These are phyloP conservation scores for Rhodotorula sp. DNA, from an alignment of 1,284 basidiomycete genomes.

Conservation along the genomic window DNA sequence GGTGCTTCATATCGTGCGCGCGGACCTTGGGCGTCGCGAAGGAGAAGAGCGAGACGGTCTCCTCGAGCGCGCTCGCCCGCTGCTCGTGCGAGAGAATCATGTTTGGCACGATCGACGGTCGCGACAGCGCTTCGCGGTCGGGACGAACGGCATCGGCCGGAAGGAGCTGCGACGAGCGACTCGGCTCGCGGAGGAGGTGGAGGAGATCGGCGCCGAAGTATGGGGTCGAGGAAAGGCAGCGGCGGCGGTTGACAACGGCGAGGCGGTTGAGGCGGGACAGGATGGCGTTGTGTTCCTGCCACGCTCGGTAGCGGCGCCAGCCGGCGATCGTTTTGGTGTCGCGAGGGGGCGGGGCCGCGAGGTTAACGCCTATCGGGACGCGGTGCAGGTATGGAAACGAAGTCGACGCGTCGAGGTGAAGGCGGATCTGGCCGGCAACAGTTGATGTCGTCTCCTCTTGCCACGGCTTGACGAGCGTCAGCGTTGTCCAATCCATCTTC, in stretches of 20 bases:
- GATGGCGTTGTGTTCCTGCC: slow-evolving; percentile 58
- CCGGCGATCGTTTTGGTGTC: slow-evolving; percentile 74
- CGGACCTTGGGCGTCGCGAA: slow-evolving; percentile 80
- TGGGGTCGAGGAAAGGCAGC: slow-evolving; percentile 61
- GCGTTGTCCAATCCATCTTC: slow-evolving; percentile 59
- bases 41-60: slow-evolving; percentile 68
- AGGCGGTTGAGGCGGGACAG: slow-evolving; percentile 68
- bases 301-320: slow-evolving; percentile 61
- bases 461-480: slow-evolving; percentile 61
- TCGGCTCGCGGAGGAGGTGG: slow-evolving; percentile 50
- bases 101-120: slow-evolving; percentile 51
- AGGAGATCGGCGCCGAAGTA: slow-evolving; percentile 67
- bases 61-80: slow-evolving; percentile 60
- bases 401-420: slow-evolving; percentile 61
- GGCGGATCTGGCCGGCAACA: slow-evolving; percentile 58
- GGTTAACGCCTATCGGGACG: slow-evolving; percentile 23
- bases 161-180: slow-evolving; percentile 56
- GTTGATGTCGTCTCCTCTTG: slow-evolving; percentile 53
- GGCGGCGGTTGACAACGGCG: slow-evolving; percentile 70
- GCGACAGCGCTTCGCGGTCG: slow-evolving; percentile 50
- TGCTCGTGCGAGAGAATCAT: slow-evolving; percentile 64
- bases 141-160: slow-evolving; percentile 57
- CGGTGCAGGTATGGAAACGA: slow-evolving; percentile 53
- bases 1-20: slow-evolving; percentile 67
- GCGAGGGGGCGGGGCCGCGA: slow-evolving; percentile 46